Evolutionary conservation across 768 basidiomycete genomes (phyloP), one percentile per base, ranked within the genome.

Genomic region (Suillus spraguei): DNA sequence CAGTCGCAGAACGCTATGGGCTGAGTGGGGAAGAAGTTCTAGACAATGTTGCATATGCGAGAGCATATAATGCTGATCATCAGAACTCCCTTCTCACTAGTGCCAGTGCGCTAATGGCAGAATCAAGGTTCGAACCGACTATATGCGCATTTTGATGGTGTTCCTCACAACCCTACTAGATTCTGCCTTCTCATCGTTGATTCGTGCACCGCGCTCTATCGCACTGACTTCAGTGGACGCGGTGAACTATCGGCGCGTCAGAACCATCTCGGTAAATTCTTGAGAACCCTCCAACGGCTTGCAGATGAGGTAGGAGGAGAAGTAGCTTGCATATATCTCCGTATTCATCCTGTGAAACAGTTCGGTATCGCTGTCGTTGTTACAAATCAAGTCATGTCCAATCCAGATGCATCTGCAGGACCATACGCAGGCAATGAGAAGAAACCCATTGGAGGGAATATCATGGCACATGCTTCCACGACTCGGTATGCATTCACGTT

Each of bases 321-420:
- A 60, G 11, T 3, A 63, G 22, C 50, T 39, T 35, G 49, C 55
- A 63, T 72, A 42, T 28, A 41, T 20, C 33, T 58, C 33, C 32
- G 14, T n/a, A 58, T 36, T 61, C 17, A 65, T 59, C 46, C 67
- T 67, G 60, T 47, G 60, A 56, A 46, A 32, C 65, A 99, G 97
- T 99, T 94, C 71, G 97, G 97, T 35, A 93, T 99, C 56, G 97
- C 97, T 4, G 97, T 99, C 28, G 95, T 99, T 13, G 89, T 98
- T 47, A 93, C 94, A 5, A 99, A 99, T 74, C 97, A 99, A 76
- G 97, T 99, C 68, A 97, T 99, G 86, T 98, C 97, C n/a, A 96
- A 89, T 63, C 97, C 97, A 2, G 97, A 99, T 73, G 95, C 94
- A 35, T 87, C 91, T 4, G 94, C 94, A 55, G 91, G 92, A 14